Evolutionary conservation across 805 yeast genomes (phyloP), one percentile per base, ranked within the genome.

Genomic region (Ogataea parapolymorpha): DNA sequence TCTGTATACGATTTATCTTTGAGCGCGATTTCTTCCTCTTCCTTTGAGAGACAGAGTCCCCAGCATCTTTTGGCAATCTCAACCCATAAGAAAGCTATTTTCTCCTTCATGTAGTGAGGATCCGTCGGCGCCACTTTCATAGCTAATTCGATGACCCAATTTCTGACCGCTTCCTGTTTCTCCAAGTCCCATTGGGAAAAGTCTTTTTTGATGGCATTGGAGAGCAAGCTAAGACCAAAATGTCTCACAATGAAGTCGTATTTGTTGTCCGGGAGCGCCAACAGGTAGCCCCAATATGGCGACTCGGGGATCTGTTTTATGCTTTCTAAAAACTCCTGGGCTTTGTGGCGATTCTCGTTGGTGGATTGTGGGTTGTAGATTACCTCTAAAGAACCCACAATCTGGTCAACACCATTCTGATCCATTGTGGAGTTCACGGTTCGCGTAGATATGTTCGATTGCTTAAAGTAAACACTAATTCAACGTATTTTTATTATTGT

Each of bases 231-330:
- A 28, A 93, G 68, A 0, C 99, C 99, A 61, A 80, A 93, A 62
- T 95, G 97, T 46, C 96, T 79, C 17, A 90, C 89, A 20, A 87
- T 79, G 49, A 71, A 76, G 57, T 82, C 77, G 32, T 75, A 68
- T 50, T 80, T 68, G 65, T 77, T 68, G 60, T 79, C 76, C 1
- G 77, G 77, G 18, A 77, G 58, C 1, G 95, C 88, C 44, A 93
- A 72, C 59, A 85, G 88, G 63, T 82, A 91, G 3, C 97, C 97
- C 90, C 95, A 88, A 46, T 69, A 77, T 0, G 99, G 97, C 15
- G 95, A 82, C 58, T 90, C 95, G 8, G 82, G 85, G 46, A 83
- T 80, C 32, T 71, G 65, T 57, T 87, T 90, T 18, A 91, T 77
- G 9, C 78, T 68, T 52, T 89, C 96, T 24, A 93, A 68, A 50